Evolutionary conservation across 1,139 yeast species (phyloP).

Genomic region (Lodderomyces margitis): DNA sequence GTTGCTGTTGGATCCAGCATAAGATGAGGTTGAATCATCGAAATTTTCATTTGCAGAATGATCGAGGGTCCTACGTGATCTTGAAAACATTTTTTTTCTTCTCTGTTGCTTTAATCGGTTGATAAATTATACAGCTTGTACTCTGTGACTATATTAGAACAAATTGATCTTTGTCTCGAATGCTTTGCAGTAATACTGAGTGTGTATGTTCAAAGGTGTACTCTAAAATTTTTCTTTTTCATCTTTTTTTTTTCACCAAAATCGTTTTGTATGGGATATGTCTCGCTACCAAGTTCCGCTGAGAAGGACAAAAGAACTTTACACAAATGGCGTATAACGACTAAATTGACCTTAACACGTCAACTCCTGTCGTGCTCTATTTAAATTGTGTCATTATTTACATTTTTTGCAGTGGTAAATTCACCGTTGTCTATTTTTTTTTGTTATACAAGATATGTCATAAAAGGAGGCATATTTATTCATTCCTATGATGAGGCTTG

Average conservation of each 20-base stretch:
- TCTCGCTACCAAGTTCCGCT: no score
- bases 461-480: background rate
- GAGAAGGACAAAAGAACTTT: no score
- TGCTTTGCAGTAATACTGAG: background rate
- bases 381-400: no score
- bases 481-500: background rate
- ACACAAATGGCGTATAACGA: no score
- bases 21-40: slow-evolving; percentile 10
- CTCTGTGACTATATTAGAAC: background rate
- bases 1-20: slow-evolving; percentile 1
- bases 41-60: slow-evolving; percentile 12
- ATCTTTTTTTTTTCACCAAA: background rate
- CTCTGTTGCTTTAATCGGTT: background rate
- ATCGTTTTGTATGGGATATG: no score
- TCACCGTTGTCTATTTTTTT: no score
- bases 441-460: slow-evolving; percentile 1
- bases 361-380: no score
- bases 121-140: background rate
- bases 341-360: no score
- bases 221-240: background rate
- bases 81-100: slow-evolving; percentile 14
- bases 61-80: slow-evolving; percentile 16
- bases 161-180: background rate
- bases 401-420: no score
- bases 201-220: no score